Base-by-base conservation (phyloP, 306 rosid species). In the Clitoria ternatea region DNA sequence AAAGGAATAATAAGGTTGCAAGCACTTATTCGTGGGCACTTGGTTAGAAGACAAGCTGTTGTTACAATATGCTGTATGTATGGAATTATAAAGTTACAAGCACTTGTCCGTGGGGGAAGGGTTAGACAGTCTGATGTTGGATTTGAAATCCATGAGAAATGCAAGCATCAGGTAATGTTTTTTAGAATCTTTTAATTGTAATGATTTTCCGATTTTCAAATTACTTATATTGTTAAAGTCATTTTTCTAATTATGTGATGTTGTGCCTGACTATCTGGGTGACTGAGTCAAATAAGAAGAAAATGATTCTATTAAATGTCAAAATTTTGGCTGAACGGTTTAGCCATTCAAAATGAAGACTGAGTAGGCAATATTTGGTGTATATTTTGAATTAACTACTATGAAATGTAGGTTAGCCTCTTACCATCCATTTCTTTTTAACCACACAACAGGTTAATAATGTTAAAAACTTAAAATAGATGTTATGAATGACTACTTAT, bases 1-100 rank as follows among this genome's bases (percentile, higher is more conserved):
- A 91, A 88, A 84, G 97, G 96, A 75, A 89, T 91, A 68, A 91
- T 91, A 83, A 83, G 93, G 88, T 76, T 91, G 86, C 97, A 91
- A 82, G 97, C 97, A 8, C 91, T 89, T 45, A 84, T 91, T 73
- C 97, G 97, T 61, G 96, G 97, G 61, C 97, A 91, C 86, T 76
- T 88, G 82, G 97, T 85, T 66, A 74, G 96, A 84, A 89, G 93
- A 73, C 96, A 89, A 75, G 96, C 96, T 62, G 81, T 84, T 85
- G 76, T 92, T 66, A 87, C 96, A 4, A 72, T 89, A 45, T 76
- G 47, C 85, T 82, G 87, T 79, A 80, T 87, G 93, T 77, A 84
- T 67, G 87, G 88, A 23, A 82, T 89, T 72, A 82, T 91, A 62
- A 91, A 84, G 88, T 85, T 85, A 72, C 97, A 91, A 79, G 93